Evolutionary conservation across 202 grass and related monocot species (phyloP), one percentile per base, ranked within the genome.

Genomic region (Setaria viridis): DNA sequence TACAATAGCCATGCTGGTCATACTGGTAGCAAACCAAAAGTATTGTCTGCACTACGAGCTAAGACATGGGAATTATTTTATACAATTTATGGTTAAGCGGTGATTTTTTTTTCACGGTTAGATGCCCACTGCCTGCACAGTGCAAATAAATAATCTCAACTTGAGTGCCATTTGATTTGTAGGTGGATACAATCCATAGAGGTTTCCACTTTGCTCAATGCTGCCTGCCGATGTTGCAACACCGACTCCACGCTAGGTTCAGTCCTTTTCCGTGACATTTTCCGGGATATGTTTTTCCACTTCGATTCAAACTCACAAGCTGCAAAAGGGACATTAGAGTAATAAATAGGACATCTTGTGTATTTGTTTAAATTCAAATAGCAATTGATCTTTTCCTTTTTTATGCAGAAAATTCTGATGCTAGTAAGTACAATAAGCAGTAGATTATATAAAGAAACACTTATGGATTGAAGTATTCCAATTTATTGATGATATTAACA

Each of bases 281-380:
- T 95, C 39, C 64, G 41, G 25, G 95, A 94, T 62, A 87, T 87
- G 72, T 78, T 95, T 49, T 95, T 95, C 95, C 93, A 94, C 86
- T 87, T 94, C 20, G 88, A 95, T 88, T 98, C 93, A 72, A 94
- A 95, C 43, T 84, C 81, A 65, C 88, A 92, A 37, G 95, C 91
- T 98, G 63, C 37, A 79, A 48, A 74, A 50, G 77, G 67, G 72
- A 82, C 3, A 78, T 70, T 15, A 34, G 13, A 9, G 7, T 19
- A 10, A 29, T 73, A 60, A 85, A 78, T 53, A 76, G 8, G 17
- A 48, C 2, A 83, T 89, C 73, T 16, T 82, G 16, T 60, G 20
- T 45, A 47, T 25, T 53, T 13, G 6, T 35, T n/a, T 46, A 62
- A 82, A 72, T 25, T 55, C 8, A 9, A 58, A 71, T 34, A 72